Evolutionary conservation across 2,329 filamentous ascomycete species (phyloP).

Genomic region (Calonectria pseudoturangicola): DNA sequence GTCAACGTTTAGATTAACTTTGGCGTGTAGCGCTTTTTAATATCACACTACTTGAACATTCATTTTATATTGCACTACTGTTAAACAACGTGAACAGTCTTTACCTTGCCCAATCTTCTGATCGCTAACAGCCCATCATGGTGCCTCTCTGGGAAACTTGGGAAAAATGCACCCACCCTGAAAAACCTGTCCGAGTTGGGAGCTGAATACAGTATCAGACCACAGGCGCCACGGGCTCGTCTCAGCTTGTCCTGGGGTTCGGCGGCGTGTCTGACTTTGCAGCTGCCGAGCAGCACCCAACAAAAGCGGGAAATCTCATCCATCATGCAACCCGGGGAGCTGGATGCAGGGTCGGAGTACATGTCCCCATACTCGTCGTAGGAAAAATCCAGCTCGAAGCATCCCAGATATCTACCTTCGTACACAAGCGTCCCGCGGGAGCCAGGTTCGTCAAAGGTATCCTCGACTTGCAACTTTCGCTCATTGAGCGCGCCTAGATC

Average conservation of each 20-base stretch:
- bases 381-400: slow-evolving; percentile 18
- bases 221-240: slow-evolving; percentile 11
- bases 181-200: slow-evolving; percentile 3
- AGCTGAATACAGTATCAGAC: slow-evolving; percentile 5
- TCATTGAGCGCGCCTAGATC: not conserved
- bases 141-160: slow-evolving; percentile 15
- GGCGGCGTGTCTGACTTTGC: slow-evolving; percentile 7
- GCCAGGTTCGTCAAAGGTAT: not conserved
- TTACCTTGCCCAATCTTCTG: not conserved
- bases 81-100: not conserved
- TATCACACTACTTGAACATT: no score
- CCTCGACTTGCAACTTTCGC: slow-evolving; percentile 1
- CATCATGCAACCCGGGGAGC: not conserved
- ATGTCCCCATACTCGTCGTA: slow-evolving; percentile 10
- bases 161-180: slow-evolving; percentile 2
- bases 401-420: slow-evolving; percentile 1
- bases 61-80: no score
- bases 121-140: not conserved
- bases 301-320: slow-evolving; percentile 7
- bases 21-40: no score
- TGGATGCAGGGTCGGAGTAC: not conserved
- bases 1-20: no score
- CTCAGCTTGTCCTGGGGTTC: slow-evolving; percentile 6
- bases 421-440: slow-evolving; percentile 10
- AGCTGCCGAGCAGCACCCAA: slow-evolving; percentile 17